Percentiles rank a stretch among this genome's conserved stretches.
Conservation (phyloP, 257 asterid species). For the Primulina huaijiensis region DNA sequence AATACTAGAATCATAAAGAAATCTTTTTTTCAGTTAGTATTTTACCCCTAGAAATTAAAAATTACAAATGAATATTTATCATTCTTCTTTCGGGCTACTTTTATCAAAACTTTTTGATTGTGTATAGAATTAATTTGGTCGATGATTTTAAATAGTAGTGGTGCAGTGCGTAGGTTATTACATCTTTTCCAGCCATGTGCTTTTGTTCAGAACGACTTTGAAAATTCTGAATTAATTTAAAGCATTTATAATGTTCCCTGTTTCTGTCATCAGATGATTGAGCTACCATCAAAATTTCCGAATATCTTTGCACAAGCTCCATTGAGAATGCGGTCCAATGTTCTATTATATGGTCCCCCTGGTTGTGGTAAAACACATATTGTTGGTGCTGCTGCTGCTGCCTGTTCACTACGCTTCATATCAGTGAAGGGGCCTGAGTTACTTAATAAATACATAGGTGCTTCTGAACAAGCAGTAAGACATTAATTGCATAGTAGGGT, state of each 20-base stretch:
- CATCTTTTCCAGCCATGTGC: conserved; percentile 4
- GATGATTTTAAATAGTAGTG: conserved; percentile 6
- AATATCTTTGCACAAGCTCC: conserved; percentile 85
- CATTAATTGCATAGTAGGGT: conserved; percentile 18
- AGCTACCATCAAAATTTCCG: conserved; percentile 88
- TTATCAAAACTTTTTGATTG: neutral
- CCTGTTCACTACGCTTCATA: conserved; percentile 90
- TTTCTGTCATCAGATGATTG: conserved; percentile 65
- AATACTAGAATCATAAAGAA: neutral
- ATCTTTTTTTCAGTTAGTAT: neutral
- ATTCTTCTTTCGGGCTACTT: conserved; percentile 13
- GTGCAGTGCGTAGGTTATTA: neutral
- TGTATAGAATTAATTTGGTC: neutral
- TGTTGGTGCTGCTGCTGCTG: conserved; percentile 97
- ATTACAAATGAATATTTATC: conserved; percentile 1
- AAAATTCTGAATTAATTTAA: conserved; percentile 13
- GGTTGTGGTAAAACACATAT: conserved; percentile 99
- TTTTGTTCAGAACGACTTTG: conserved; percentile 2
- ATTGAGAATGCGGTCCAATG: conserved; percentile 88
- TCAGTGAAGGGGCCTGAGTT: conserved; percentile 98
- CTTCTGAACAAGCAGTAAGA: conserved; percentile 99
- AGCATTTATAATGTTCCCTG: conserved; percentile 11
- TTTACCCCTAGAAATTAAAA: neutral
- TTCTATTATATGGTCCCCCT: conserved; percentile 96
- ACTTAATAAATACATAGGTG: conserved; percentile 95